Evolutionary conservation across 257 asterid species (phyloP).

Genomic region (Primulina eburnea): DNA sequence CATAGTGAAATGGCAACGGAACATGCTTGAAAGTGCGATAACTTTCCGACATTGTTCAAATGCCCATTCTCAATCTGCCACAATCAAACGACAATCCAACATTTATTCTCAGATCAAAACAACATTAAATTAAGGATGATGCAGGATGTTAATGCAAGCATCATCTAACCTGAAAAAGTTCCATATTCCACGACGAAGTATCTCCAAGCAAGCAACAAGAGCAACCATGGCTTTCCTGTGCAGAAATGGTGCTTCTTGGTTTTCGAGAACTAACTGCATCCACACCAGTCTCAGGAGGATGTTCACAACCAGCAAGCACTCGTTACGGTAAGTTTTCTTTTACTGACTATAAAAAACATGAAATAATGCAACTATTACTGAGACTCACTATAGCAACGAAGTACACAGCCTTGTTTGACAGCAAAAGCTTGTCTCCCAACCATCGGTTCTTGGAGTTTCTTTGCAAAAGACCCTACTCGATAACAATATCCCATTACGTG

Average conservation of each 20-base stretch:
- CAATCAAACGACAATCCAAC: too few species aligned
- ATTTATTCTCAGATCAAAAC: too few species aligned
- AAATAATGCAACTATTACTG: neutral
- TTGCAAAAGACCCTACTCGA: constrained; percentile 20
- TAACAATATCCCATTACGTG: neutral
- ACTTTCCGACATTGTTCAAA: too few species aligned
- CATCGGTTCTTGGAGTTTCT: constrained; percentile 58
- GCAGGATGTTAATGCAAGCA: too few species aligned
- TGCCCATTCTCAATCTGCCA: too few species aligned
- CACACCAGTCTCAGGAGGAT: constrained; percentile 72
- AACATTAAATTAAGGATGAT: too few species aligned
- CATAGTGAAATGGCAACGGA: constrained; percentile 78
- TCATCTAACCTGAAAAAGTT: too few species aligned
- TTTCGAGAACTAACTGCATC: constrained; percentile 81
- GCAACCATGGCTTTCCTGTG: too few species aligned
- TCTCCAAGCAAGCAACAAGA: too few species aligned
- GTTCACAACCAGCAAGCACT: constrained; percentile 52
- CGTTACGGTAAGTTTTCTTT: neutral
- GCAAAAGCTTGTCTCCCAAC: constrained; percentile 79
- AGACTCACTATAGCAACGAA: constrained; percentile 68
- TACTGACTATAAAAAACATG: neutral
- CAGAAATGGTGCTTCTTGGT: constrained; percentile 39
- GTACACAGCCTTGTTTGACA: constrained; percentile 60
- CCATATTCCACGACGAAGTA: too few species aligned
- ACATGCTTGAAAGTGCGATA: constrained; percentile 70